Base-by-base conservation (phyloP, 2,329 filamentous ascomycete genomes). In the Alternaria rosae region DNA sequence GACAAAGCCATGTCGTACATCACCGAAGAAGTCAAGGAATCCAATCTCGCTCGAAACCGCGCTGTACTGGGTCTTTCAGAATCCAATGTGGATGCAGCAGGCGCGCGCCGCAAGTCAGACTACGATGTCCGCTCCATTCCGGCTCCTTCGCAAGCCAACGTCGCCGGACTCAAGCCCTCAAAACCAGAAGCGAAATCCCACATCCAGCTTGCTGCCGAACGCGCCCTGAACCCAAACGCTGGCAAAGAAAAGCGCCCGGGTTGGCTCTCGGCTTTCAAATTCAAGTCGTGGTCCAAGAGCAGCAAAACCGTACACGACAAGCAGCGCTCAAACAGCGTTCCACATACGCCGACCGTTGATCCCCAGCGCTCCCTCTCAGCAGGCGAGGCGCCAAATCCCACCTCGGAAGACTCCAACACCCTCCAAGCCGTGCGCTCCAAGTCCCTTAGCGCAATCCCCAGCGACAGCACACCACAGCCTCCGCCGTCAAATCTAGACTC, bases 1-100 rank as follows among this genome's bases (percentile, higher is more conserved):
- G 76, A 82, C 54, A 74, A 73, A 32, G 82, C 82, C 1, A 68
- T 84, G 54, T 77, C 79, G 55, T 81, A 84, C 62, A 79, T 84
- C 59, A 76, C 72, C 35, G 71, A 77, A 15, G 77, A 78, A 62
- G 58, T 78, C 23, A 67, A 69, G 42, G 77, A 74, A 28, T 64
- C 69, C 4, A 65, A 61, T 17, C 68, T 76, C 6, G 70, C 62
- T 3, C 59, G 57, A 12, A 55, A 68, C 20, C 70, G 71, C 13
- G 68, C 67, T 13, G 59, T 62, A 26, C 64, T 70, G 12, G 62
- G 67, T 15, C 59, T 71, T 5, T 54, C 67, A 20, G 53, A 42
- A 10, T 38, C 55, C 10, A 23, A 47, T 42, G 51, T 28, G 11
- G 64, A 54, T 23, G 51, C 62, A 44, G 52, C 64, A 42, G 63